phyloP scores from a whole-genome alignment of 148 eudicot genomes.

The Rhododendron ferrugineum region DNA sequence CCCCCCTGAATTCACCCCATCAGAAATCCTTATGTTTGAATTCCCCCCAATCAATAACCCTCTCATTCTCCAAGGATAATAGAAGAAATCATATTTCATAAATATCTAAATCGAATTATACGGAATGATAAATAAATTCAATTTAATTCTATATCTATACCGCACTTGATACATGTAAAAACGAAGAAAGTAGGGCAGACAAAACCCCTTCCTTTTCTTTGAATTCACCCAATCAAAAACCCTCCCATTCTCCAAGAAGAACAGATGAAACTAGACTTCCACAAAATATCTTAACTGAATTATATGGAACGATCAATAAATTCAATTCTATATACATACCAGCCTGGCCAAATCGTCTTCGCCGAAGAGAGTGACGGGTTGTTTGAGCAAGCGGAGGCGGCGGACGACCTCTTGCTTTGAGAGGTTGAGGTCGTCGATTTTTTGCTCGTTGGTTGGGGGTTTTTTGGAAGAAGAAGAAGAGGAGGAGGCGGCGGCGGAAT shows the following conservation, averaged over 20 bases:
- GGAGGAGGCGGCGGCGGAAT: constrained; percentile 6
- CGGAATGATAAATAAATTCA: too few relatives aligned
- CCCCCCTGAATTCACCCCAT: too few relatives aligned
- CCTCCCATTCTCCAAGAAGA: neutral
- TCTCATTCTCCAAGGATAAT: too few relatives aligned
- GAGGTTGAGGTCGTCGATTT: constrained; percentile 61
- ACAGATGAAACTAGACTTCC: neutral
- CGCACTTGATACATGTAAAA: neutral
- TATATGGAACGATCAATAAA: neutral
- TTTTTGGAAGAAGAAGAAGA: constrained; percentile 27
- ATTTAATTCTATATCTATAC: neutral
- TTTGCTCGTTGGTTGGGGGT: constrained; percentile 63
- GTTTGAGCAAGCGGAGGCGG: constrained; percentile 69
- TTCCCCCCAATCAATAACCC: too few relatives aligned
- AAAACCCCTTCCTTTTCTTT: neutral
- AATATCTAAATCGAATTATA: too few relatives aligned
- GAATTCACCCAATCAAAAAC: neutral
- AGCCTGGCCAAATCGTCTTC: constrained; percentile 78
- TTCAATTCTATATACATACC: neutral
- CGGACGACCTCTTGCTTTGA: constrained; percentile 73
- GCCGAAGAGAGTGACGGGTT: constrained; percentile 84
- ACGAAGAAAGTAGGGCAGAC: neutral
- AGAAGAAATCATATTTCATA: neutral
- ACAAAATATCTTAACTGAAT: neutral
- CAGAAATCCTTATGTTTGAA: too few relatives aligned